These are phyloP conservation scores for Camellia lanceoleosa DNA, from an alignment of 148 eudicot genomes.

Conservation along the genomic window DNA sequence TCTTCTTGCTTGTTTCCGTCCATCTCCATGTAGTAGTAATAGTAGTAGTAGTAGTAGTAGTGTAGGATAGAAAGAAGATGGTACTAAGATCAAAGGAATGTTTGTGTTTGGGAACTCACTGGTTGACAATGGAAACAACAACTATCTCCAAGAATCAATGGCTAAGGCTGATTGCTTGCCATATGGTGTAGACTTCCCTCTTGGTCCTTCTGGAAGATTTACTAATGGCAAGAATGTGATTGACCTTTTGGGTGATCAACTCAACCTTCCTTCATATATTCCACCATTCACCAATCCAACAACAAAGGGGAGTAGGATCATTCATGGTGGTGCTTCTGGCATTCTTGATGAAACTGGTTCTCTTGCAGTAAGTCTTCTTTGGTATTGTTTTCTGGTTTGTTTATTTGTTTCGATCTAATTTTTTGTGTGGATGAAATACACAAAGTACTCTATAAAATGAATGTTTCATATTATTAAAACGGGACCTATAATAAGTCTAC, in stretches of 20 bases:
- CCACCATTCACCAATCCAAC: conserved; percentile 36
- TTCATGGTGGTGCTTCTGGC: conserved; percentile 44
- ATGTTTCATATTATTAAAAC: no score
- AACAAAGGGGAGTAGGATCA: conserved; percentile 24
- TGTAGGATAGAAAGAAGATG: no score
- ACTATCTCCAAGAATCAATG: conserved; percentile 15
- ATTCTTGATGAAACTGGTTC: conserved; percentile 35
- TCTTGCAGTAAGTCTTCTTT: conserved; percentile 17
- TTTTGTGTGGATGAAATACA: no score
- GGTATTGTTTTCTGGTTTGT: no score
- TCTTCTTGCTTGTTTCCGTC: not conserved
- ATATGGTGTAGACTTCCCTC: conserved; percentile 43
- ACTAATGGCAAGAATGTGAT: conserved; percentile 41
- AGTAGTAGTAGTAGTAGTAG: no score
- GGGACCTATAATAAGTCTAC: no score
- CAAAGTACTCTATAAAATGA: no score
- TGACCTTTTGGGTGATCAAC: conserved; percentile 35
- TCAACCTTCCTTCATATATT: conserved; percentile 26
- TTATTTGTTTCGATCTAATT: no score
- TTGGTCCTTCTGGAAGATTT: conserved; percentile 44
- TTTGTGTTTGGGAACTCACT: conserved; percentile 48
- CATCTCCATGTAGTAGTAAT: not conserved
- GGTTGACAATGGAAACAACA: conserved; percentile 56
- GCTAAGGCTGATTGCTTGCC: conserved; percentile 39
- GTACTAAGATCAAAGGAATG: conserved; percentile 27